Evolutionary conservation across 1,139 yeast species (phyloP).

Genomic region (Spathaspora sp.): DNA sequence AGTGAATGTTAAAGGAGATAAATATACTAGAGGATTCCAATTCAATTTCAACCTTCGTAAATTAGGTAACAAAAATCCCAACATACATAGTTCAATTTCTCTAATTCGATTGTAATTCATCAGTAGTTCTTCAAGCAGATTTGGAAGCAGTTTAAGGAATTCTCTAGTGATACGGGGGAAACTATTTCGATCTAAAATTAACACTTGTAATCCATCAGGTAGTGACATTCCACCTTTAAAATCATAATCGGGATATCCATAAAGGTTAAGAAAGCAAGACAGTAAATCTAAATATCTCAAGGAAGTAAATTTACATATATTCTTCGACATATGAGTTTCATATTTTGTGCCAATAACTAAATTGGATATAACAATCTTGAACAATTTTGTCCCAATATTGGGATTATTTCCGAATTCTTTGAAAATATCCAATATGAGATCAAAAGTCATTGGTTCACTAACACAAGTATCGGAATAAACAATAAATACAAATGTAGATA

Average conservation of each 20-base stretch:
- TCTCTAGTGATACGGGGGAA: slow-evolving; percentile 21
- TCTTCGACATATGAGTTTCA: slow-evolving; percentile 32
- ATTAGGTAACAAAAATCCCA: slow-evolving; percentile 18
- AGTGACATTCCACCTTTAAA: slow-evolving; percentile 24
- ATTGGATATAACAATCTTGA: slow-evolving; percentile 25
- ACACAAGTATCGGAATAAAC: slow-evolving; percentile 25
- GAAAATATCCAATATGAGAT: slow-evolving; percentile 13
- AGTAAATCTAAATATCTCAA: slow-evolving; percentile 26
- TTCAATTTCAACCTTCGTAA: slow-evolving; percentile 17
- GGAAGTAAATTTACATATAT: slow-evolving; percentile 26
- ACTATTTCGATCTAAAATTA: slow-evolving; percentile 29
- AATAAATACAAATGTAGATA: slow-evolving; percentile 23
- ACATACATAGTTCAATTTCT: slow-evolving; percentile 11
- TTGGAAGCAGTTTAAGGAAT: slow-evolving; percentile 28
- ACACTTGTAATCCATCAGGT: slow-evolving; percentile 25
- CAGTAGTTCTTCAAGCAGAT: slow-evolving; percentile 22
- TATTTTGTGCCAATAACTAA: slow-evolving; percentile 41
- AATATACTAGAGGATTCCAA: slow-evolving; percentile 11
- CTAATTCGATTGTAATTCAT: slow-evolving; percentile 15
- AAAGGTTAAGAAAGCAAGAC: slow-evolving; percentile 24
- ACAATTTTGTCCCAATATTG: slow-evolving; percentile 20
- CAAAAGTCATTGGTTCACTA: slow-evolving; percentile 15
- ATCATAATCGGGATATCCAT: slow-evolving; percentile 17
- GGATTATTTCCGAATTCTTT: slow-evolving; percentile 10
- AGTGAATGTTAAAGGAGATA: neutral